Conservation (phyloP, 106 monocot species). For the Allium cepa region DNA sequence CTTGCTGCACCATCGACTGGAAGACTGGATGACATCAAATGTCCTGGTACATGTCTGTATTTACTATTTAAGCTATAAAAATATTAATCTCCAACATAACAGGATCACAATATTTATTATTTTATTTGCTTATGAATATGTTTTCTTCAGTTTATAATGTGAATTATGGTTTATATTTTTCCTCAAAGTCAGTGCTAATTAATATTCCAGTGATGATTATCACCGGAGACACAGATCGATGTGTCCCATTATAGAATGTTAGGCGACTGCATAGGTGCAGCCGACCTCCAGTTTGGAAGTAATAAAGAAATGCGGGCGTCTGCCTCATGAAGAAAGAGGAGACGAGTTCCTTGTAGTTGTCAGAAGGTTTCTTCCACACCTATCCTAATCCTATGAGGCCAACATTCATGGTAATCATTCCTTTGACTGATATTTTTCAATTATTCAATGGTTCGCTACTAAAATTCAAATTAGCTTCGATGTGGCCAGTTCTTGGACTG, state of each 20-base stretch:
- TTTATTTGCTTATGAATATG: too few species aligned
- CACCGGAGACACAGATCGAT: constrained; percentile 66
- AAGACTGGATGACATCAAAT: constrained; percentile 62
- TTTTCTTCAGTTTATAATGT: too few species aligned
- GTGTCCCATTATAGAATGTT: constrained; percentile 78
- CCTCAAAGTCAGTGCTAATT: too few species aligned
- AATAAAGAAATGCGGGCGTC: constrained; percentile 63
- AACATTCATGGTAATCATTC: too few species aligned
- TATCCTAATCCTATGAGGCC: constrained; percentile 14
- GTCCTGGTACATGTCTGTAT: constrained; percentile 38
- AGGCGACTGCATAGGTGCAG: constrained; percentile 38
- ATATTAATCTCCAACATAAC: too few species aligned
- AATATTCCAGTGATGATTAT: constrained; percentile 58
- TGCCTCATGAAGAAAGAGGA: constrained; percentile 76
- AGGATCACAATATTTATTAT: too few species aligned
- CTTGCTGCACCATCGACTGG: constrained; percentile 16
- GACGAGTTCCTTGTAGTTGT: constrained; percentile 57
- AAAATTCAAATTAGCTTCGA: too few species aligned
- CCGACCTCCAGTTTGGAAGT: constrained; percentile 64
- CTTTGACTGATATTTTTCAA: too few species aligned
- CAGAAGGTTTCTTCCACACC: constrained; percentile 36
- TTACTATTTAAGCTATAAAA: too few species aligned
- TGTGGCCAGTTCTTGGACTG: too few species aligned
- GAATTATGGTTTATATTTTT: too few species aligned
- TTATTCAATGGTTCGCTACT: too few species aligned